phyloP scores from a whole-genome alignment of 768 basidiomycete genomes.

The Gloeophyllum trabeum region DNA sequence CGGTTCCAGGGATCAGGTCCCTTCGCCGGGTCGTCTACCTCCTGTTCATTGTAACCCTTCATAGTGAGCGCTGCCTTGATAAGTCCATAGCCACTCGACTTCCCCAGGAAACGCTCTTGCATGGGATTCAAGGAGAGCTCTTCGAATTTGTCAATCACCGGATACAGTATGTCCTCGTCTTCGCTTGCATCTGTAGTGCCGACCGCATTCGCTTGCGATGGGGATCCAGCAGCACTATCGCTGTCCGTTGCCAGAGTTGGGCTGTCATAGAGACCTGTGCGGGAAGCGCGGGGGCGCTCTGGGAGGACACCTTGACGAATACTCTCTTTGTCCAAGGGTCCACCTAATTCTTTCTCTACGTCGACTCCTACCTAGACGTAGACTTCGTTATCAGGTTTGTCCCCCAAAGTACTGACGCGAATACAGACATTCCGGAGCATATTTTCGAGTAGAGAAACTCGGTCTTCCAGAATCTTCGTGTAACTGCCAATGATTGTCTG shows the following conservation, averaged over 20 bases:
- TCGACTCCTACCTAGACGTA: too few species aligned
- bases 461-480: conserved; percentile 6
- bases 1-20: conserved; percentile 3
- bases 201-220: neutral
- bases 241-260: too few species aligned
- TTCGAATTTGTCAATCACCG: neutral
- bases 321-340: conserved; percentile 26
- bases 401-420: too few species aligned
- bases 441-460: neutral
- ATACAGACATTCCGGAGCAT: neutral
- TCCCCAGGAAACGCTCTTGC: neutral
- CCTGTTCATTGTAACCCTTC: neutral
- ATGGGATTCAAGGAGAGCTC: neutral
- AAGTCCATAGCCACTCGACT: neutral
- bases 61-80: neutral
- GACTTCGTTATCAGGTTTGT: too few species aligned
- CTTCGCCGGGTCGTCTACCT: neutral
- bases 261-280: too few species aligned
- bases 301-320: too few species aligned
- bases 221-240: neutral
- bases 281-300: too few species aligned
- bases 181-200: neutral
- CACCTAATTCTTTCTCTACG: too few species aligned
- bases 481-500: neutral
- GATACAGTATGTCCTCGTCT: neutral